Base-by-base conservation (phyloP, 2,329 filamentous ascomycete genomes). In the Ophiognomonia clavigignenti-juglandacearum region DNA sequence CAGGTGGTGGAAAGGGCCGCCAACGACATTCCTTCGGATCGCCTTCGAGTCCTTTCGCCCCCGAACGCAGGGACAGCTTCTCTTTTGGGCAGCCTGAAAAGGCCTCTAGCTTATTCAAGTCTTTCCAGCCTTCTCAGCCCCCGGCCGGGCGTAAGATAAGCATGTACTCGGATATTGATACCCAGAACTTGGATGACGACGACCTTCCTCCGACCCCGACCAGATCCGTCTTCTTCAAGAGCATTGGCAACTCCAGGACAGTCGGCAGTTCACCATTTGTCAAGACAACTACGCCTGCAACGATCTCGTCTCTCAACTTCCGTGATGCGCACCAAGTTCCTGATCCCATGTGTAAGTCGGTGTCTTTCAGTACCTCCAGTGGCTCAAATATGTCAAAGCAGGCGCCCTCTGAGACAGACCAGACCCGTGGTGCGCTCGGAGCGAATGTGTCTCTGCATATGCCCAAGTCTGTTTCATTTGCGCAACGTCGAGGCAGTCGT, bases 151-250 rank as follows among this genome's bases (percentile, higher is more conserved):
- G 77, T 39, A 73, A 72, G 47, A 79, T 78, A 41, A 96, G 91
- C 65, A 82, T 95, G 53, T 72, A 90, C 58, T 85, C 83, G 19
- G 88, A 95, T 41, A 70, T 40, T 71, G 85, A 57, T 48, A 53
- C 53, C 29, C 57, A 57, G 22, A 57, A 56, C 16, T 48, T 54
- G 4, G 45, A 68, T 16, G 88, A 91, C 48, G 27, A 23, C 35
- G 74, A 96, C 41, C 73, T 92, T 48, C 91, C 92, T n/a, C 91
- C 92, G 1, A 98, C 93, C 1, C 93, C 93, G 1, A 97, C 93
- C 0, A 97, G 96, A 81, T 55, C 70, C 61, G 50, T 68, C 68
- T 46, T 70, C 64, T 34, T 69, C 65, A 57, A 76, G 51, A 62
- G 58, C 14, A 48, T 61, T 31, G 56, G 58, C 2, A 55, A 55